Evolutionary conservation across 495 filamentous ascomycete species (phyloP).

Genomic region (Parachaetomium inaequale): DNA sequence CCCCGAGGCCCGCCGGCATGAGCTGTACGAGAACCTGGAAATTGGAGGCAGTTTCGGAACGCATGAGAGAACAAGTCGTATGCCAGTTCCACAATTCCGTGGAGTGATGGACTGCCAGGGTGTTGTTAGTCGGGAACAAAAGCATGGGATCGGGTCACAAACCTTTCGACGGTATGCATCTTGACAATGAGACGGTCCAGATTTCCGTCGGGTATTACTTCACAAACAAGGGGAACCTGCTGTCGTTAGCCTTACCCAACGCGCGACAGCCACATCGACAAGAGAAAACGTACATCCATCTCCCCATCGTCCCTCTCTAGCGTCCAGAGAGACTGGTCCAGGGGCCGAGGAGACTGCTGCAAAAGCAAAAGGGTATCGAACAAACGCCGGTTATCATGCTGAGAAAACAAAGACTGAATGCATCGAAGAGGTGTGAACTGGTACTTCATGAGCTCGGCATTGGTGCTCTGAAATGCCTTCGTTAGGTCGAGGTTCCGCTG

Average conservation of each 20-base stretch:
- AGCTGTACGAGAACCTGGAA: constrained; percentile 31
- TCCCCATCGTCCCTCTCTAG: constrained; percentile 62
- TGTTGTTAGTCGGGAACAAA: neutral
- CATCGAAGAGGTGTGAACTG: constrained; percentile 67
- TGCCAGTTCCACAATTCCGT: constrained; percentile 40
- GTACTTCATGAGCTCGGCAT: constrained; percentile 54
- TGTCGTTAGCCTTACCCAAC: neutral
- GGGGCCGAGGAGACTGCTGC: constrained; percentile 50
- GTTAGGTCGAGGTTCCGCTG: constrained; percentile 51
- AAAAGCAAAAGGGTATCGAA: constrained; percentile 78
- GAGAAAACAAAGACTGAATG: constrained; percentile 48
- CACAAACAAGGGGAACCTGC: constrained; percentile 62
- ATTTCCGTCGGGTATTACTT: constrained; percentile 51
- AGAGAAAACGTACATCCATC: constrained; percentile 60
- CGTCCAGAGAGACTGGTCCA: constrained; percentile 62
- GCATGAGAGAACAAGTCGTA: constrained; percentile 46
- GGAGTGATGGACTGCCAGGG: constrained; percentile 39
- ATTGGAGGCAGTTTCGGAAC: constrained; percentile 35
- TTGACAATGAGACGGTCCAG: constrained; percentile 25
- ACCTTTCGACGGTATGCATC: constrained; percentile 27
- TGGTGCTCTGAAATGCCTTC: constrained; percentile 53
- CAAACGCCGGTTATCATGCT: constrained; percentile 39
- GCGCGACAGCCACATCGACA: neutral
- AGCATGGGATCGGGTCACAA: constrained; percentile 9
- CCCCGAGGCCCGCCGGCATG: neutral